Base-by-base conservation (phyloP, 768 basidiomycete species). In the Tylopilus vinaceipallidus region DNA sequence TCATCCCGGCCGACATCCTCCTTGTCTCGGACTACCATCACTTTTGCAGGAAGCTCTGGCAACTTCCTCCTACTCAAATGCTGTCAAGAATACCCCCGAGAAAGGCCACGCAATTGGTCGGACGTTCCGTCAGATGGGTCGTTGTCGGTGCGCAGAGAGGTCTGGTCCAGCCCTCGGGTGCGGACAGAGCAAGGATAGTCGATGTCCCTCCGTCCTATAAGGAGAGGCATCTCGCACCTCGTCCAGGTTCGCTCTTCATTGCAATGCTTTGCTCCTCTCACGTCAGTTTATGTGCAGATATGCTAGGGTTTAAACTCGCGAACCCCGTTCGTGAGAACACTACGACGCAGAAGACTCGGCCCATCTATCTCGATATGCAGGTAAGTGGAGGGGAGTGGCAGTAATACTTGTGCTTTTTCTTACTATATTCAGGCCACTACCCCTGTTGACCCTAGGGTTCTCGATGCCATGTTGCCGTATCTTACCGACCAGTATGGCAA, bases 341-440 rank as follows among this genome's bases (percentile, higher is more conserved):
- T 10, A 50, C 77, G 43, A 73, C 75, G 42, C 78, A 78, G 47
- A 87, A 86, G 69, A 76, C 78, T 24, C 80, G 93, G 26, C 94
- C 97, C 16, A 98, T 99, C 56, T 99, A 99, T 70, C 82, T 99
- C 41, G 97, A 99, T 70, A 89, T 95, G 90, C 95, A 97, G 81
- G 93, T 86, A 47, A 53, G 80, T 63, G 38, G 22, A 38, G 62
- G 29, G 22, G 32, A 35, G 4, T 37, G 5, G 9, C 44, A 16
- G 13, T 32, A 13, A 11, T 36, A 22, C 16, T 41, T 3, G 7
- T 49, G 12, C 22, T 17, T 47, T 32, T 24, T 38, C 59, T 57
- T 49, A 56, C 45, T 40, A 26, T 39, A 14, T 16, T 13, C 57
- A 95, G 91, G 97, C 97, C 6, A 99, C 97, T 2, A 98, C 97